These are phyloP conservation scores for Bryum argenteum DNA, from an alignment of 225 moss, liverwort and hornwort genomes.

Conservation along the genomic window DNA sequence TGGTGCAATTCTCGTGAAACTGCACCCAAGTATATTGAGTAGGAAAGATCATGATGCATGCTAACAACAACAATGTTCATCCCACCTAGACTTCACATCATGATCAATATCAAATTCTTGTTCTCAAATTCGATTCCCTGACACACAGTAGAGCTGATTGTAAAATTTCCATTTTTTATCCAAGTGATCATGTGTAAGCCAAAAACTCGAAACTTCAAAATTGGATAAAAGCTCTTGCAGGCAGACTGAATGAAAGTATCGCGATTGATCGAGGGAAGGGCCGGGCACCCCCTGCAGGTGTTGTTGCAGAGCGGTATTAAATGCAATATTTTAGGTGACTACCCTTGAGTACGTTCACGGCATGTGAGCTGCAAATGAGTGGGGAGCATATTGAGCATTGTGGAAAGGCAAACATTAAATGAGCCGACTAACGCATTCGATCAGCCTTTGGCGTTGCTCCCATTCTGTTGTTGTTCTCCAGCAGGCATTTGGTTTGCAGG, in stretches of 20 bases:
- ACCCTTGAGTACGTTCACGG: slow-evolving; percentile 3
- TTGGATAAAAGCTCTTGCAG: not conserved
- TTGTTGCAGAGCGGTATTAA: slow-evolving; percentile 27
- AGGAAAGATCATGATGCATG: slow-evolving; percentile 29
- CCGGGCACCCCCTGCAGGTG: slow-evolving; percentile 14
- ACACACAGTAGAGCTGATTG: slow-evolving; percentile 18
- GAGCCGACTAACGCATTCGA: slow-evolving; percentile 35
- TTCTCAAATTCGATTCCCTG: not conserved
- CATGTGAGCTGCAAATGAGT: slow-evolving; percentile 55
- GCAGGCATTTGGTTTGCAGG: slow-evolving; percentile 16
- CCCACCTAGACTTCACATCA: slow-evolving; percentile 18
- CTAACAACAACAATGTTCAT: slow-evolving; percentile 1
- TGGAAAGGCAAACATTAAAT: slow-evolving; percentile 34
- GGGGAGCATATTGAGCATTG: slow-evolving; percentile 46
- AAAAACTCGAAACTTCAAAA: slow-evolving; percentile 21
- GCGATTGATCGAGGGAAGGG: slow-evolving; percentile 4
- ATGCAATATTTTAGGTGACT: slow-evolving; percentile 39
- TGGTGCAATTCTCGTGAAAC: slow-evolving; percentile 25
- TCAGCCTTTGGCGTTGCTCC: slow-evolving; percentile 7
- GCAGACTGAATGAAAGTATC: slow-evolving; percentile 2
- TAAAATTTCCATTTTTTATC: not conserved
- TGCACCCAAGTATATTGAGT: slow-evolving; percentile 23
- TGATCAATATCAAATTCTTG: not conserved
- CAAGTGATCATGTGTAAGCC: not conserved
- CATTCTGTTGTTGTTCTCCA: not conserved